Base-by-base conservation (phyloP, 164 flowering plant species). In the Warburgia ugandensis region DNA sequence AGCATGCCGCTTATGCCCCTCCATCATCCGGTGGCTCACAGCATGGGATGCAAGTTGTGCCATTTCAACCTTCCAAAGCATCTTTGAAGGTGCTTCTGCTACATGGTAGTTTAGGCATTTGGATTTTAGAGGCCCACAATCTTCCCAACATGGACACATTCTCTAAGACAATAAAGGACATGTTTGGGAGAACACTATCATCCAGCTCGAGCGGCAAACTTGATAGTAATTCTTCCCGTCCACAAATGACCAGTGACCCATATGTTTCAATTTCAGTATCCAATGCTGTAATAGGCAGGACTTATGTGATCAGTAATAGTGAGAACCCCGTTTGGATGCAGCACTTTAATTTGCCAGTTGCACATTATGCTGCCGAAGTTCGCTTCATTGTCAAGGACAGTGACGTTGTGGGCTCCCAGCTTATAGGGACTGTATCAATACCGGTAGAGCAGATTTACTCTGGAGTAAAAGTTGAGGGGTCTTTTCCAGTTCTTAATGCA, bases 111-210 rank as follows among this genome's bases (percentile, higher is more conserved):
- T 63, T 94, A 41, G 96, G 84, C 41, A 84, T 94, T 45, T 80
- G 80, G 79, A 76, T 94, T 0, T 31, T 66, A 46, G 84, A 74
- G 21, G 99, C 96, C 1, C 77, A 65, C 40, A 88, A 86, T 65
- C 87, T 94, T 33, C 99, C 99, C 6, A 92, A 92, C 70, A 84
- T 94, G 99, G 97, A 94, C 67, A 75, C 73, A 80, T 86, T 94
- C 52, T 88, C 83, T 54, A 86, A 74, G 62, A 81, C 83, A 3
- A 13, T 94, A 50, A 85, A 81, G 3, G 95, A 78, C 33, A 46
- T 86, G 72, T 71, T 89, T 57, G 63, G 70, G 12, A 83, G 21
- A 42, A 30, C 22, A 35, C 42, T 80, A 12, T 74, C 94, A 69
- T 46, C 73, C 81, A 78, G 56, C 55, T 73, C 31, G 92, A 83